phyloP scores from a whole-genome alignment of 176 grass and related monocot species.

The Oryza nivara region DNA sequence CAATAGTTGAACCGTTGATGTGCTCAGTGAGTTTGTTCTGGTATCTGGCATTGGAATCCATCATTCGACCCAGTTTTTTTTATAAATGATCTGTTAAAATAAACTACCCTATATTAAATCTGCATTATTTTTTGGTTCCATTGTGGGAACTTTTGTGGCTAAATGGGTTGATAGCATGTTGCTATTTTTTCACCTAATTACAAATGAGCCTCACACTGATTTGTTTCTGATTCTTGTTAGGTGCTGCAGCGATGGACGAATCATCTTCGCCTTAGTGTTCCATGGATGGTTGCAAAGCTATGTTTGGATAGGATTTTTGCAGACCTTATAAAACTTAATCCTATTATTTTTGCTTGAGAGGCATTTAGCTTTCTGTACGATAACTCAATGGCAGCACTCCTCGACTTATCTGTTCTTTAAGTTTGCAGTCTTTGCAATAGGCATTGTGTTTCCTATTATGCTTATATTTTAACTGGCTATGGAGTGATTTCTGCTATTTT shows the following conservation, averaged over 20 bases:
- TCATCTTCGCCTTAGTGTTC: neutral
- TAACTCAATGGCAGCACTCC: neutral
- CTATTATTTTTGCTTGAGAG: slow-evolving; percentile 6
- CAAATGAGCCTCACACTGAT: neutral
- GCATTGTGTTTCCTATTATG: neutral
- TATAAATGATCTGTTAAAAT: neutral
- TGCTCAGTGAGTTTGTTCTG: neutral
- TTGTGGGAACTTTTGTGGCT: neutral
- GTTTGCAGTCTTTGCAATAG: neutral
- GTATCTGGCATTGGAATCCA: neutral
- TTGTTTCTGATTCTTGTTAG: slow-evolving; percentile 17
- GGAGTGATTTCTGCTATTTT: neutral
- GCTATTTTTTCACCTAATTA: neutral
- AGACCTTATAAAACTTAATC: neutral
- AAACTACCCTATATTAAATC: neutral
- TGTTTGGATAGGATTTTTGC: neutral
- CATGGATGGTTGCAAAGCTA: slow-evolving; percentile 6
- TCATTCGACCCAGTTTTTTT: neutral
- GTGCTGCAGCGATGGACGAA: slow-evolving; percentile 3
- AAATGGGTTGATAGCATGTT: neutral
- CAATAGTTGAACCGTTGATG: neutral
- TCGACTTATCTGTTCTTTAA: neutral
- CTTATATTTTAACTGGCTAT: neutral
- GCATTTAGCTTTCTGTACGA: neutral
- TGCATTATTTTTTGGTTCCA: neutral